Evolutionary conservation across 345 rosid species (phyloP), one percentile per base, ranked within the genome.

Genomic region (Ceriops decandra): DNA sequence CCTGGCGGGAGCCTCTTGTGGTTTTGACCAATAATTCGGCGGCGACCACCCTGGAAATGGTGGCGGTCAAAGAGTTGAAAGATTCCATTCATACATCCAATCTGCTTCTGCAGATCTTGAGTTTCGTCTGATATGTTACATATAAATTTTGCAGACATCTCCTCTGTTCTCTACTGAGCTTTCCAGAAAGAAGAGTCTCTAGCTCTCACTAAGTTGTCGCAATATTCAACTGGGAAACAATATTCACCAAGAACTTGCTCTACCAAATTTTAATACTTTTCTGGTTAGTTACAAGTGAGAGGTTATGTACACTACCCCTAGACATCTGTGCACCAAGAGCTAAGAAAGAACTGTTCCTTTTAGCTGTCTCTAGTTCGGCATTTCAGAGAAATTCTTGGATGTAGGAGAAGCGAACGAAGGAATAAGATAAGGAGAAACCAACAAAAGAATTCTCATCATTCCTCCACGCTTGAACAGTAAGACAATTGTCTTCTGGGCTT

Each of bases 61-160:
- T 76, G 84, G 77, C 85, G 85, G 78, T 86, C 88, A 71, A 92
- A 90, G 66, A 90, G 85, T 46, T 90, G 93, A 66, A 90, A 85
- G 68, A 93, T 82, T 51, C 97, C 96, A 76, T 84, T 81, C 88
- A 90, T 90, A 75, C 98, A 93, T 57, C 98, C 96, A 70, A 91
- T 79, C 60, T 90, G 97, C 82, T 85, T 90, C 56, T 77, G 86
- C 76, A 85, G 79, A 79, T 82, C 85, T 72, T 92, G 83, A 60
- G 83, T 86, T 68, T 93, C 96, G 64, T 90, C 98, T 32, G 96
- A 79, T 33, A 86, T 68, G 64, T 84, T 76, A 79, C 83, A 73
- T 30, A 86, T 60, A 66, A 82, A 77, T 77, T 89, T 89, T 0
- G 92, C 81, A 69, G 97, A 82, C 98, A 93, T 90, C 52, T 76